A percentile compares a stretch with the other conserved stretches of the same genome.
Evolutionary conservation across 805 yeast species (phyloP).

Genomic region (Candida maris): DNA sequence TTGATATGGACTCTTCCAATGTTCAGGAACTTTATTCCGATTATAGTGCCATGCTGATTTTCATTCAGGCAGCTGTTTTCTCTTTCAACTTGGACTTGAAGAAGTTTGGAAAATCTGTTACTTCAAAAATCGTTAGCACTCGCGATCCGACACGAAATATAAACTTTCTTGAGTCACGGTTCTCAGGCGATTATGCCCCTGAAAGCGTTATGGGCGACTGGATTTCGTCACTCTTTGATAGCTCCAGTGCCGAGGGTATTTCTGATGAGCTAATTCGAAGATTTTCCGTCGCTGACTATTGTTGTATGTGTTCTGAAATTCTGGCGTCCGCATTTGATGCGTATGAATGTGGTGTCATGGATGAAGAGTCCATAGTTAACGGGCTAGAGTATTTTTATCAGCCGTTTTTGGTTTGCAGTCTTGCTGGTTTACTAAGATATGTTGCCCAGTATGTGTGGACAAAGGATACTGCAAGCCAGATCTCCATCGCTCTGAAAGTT

Average conservation of each 20-base stretch:
- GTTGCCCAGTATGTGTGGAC: constrained; percentile 19
- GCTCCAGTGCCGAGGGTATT: constrained; percentile 57
- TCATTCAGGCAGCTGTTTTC: constrained; percentile 30
- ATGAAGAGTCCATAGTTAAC: constrained; percentile 56
- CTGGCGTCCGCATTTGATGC: constrained; percentile 71
- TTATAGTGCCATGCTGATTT: constrained; percentile 57
- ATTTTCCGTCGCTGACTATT: constrained; percentile 62
- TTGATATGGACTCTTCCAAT: constrained; percentile 57
- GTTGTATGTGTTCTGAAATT: constrained; percentile 66
- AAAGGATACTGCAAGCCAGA: constrained; percentile 7
- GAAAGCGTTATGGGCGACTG: constrained; percentile 53
- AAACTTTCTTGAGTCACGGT: constrained; percentile 10
- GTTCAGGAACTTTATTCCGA: constrained; percentile 63
- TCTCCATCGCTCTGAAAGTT: constrained; percentile 13
- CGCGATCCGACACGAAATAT: constrained; percentile 14
- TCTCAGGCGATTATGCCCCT: constrained; percentile 23
- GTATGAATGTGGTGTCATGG: constrained; percentile 50
- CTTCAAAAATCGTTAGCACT: constrained; percentile 8
- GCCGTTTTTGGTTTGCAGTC: constrained; percentile 61
- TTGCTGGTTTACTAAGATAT: constrained; percentile 42
- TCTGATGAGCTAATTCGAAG: constrained; percentile 77
- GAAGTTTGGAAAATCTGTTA: constrained; percentile 3
- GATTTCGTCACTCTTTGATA: constrained; percentile 75
- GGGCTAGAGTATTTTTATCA: constrained; percentile 88
- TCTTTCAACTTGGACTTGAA: constrained; percentile 15